These are phyloP conservation scores for Globisporangium nodosum DNA, from an alignment of 352 stramenopile species.

Conservation along the genomic window DNA sequence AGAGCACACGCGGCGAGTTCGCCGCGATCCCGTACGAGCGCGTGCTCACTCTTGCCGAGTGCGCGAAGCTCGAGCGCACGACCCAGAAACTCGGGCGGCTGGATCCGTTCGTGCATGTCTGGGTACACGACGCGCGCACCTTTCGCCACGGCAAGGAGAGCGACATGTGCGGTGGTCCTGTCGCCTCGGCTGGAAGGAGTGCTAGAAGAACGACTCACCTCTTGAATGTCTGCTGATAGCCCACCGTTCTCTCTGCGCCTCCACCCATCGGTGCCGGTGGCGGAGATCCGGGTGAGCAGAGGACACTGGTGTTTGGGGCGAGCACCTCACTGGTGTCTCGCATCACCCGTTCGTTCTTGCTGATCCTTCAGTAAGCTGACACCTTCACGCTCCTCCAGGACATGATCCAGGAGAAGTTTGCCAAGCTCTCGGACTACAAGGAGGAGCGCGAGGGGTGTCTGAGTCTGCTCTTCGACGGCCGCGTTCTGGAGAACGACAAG, in stretches of 20 bases:
- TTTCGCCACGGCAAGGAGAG: constrained; percentile 44
- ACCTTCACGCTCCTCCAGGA: constrained; percentile 9
- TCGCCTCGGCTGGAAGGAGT: no score
- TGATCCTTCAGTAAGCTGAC: no score
- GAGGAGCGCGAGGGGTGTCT: constrained; percentile 31
- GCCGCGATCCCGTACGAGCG: constrained; percentile 34
- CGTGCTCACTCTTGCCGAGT: constrained; percentile 31
- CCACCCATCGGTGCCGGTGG: constrained; percentile 31
- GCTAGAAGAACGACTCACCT: no score
- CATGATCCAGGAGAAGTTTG: constrained; percentile 41
- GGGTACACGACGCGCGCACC: constrained; percentile 47
- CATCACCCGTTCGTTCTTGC: no score
- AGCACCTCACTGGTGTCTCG: neutral
- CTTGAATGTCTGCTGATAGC: constrained; percentile 7
- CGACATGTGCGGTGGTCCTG: constrained; percentile 18
- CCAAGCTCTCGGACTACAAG: constrained; percentile 32
- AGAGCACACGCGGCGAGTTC: constrained; percentile 1
- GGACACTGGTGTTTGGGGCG: neutral
- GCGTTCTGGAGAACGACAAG: constrained; percentile 32
- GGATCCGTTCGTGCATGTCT: constrained; percentile 41
- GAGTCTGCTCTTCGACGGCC: constrained; percentile 36
- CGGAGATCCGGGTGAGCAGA: constrained; percentile 31
- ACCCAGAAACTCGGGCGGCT: constrained; percentile 19
- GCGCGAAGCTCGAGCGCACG: constrained; percentile 29
- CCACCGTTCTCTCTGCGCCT: constrained; percentile 36